Evolutionary conservation across 805 yeast genomes (phyloP).

Genomic region (Lipomyces lipofer): DNA sequence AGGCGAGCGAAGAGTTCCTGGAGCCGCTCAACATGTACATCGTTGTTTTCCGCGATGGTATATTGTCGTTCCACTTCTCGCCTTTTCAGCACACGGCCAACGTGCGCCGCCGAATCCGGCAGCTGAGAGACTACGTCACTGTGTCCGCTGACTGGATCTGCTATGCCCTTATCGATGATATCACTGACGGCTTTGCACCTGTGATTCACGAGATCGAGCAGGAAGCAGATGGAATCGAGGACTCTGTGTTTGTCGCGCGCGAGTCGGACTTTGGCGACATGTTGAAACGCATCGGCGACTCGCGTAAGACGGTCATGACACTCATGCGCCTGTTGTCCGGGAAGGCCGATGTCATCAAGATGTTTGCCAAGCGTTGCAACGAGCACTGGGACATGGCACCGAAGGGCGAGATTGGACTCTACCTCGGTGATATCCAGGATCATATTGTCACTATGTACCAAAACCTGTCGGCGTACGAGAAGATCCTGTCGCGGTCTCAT

Average conservation of each 20-base stretch:
- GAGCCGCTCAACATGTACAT: constrained; percentile 63
- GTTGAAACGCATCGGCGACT: constrained; percentile 82
- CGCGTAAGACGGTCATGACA: constrained; percentile 90
- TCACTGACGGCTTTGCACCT: constrained; percentile 65
- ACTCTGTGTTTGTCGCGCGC: constrained; percentile 78
- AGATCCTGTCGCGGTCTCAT: constrained; percentile 88
- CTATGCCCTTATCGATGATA: constrained; percentile 65
- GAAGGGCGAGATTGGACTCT: constrained; percentile 86
- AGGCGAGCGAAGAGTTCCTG: constrained; percentile 75
- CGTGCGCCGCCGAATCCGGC: constrained; percentile 64
- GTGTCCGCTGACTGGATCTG: constrained; percentile 67
- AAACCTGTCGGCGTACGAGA: constrained; percentile 84
- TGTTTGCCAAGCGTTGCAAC: constrained; percentile 93
- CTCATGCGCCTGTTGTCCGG: constrained; percentile 85
- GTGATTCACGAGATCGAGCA: constrained; percentile 57
- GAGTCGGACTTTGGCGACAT: constrained; percentile 71
- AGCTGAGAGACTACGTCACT: constrained; percentile 59
- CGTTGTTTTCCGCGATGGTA: constrained; percentile 61
- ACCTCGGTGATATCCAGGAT: constrained; percentile 94
- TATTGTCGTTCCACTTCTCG: constrained; percentile 59
- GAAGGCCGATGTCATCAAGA: constrained; percentile 92
- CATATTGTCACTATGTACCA: constrained; percentile 96
- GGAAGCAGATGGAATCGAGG: constrained; percentile 69
- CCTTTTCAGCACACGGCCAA: constrained; percentile 60
- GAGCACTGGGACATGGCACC: constrained; percentile 65